Base-by-base conservation (phyloP, 208 protist species). In the Blechomonas ayalai region DNA sequence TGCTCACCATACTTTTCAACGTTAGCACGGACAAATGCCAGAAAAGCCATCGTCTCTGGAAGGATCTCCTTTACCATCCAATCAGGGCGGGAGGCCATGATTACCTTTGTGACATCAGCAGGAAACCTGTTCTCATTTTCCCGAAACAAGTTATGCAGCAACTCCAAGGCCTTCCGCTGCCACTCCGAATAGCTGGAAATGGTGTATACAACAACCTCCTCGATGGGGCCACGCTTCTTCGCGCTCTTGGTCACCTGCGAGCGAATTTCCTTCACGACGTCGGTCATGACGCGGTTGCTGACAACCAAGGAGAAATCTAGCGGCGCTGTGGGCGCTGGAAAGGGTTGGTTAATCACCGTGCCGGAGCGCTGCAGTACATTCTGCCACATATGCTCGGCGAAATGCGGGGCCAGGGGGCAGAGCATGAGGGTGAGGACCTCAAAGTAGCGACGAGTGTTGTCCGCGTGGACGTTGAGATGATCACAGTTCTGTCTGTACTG, bases 381-480 rank as follows among this genome's bases (percentile, higher is more conserved):
- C 27, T 53, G 59, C 96, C 97, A 99, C 35, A 99, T 65, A 45
- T 98, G 63, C 62, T 99, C 97, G 34, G 80, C 58, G 26, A 87
- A 90, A 82, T 99, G 98, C 29, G 98, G 97, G 19, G 79, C 86
- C 37, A 99, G 86, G n/a, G 98, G 98, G 38, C 85, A 65, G 16
- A 99, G 35, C 23, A 99, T 63, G 10, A 98, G 60, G 13, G 94
- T 74, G 43, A 96, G 74, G 25, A 85, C 57, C 53, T 98, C 85
- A 51, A 98, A 91, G 59, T 93, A 99, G 31, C 67, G 67, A 9
- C 53, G 40, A 7, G 96, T 57, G 13, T 98, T 46, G 16, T 82
- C 64, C 1, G 47, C 39, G 49, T 96, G 73, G 19, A 95, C 39
- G 19, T 77, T 59, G 7, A 62, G 36, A 49, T 93, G 73, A 34